Base-by-base conservation (phyloP, 495 filamentous ascomycete species). In the Hypomontagnella monticulosa region DNA sequence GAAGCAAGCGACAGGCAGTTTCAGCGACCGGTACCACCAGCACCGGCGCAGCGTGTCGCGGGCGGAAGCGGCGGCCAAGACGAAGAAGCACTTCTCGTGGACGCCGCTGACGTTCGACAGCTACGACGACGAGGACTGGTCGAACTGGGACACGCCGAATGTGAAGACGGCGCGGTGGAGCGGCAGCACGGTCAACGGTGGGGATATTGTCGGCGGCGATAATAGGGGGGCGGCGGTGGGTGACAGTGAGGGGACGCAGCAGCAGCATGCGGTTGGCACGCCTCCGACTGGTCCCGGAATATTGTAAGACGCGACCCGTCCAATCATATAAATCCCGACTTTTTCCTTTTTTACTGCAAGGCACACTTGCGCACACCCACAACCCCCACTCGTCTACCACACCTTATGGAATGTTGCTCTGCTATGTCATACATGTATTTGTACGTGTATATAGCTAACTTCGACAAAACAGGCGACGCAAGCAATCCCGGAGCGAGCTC, bases 91-190 rank as follows among this genome's bases (percentile, higher is more conserved):
- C 32, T 80, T 77, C 67, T 81, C 80, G 10, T 84, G 76, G 76
- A 81, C 78, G 16, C 80, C 79, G 0, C 67, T 82, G 49, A 78
- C 79, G 9, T 71, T 77, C 18, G 79, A 84, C 61, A 73, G 73
- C 54, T 83, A 86, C 47, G 83, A 87, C 70, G 89, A 91, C 47
- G 88, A 89, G 58, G 85, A 86, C 71, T 93, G 89, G 89, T 86
- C 86, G 43, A 84, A 84, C 66, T 92, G 89, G 89, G 88, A 92
- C 66, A 82, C 81, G 5, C 83, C 87, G 42, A 74, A 81, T 19
- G 76, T 72, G 47, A 73, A 73, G 52, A 78, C 79, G 4, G 69
- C 81, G 18, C 75, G 79, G 57, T 83, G 80, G 80, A 85, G 81
- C 52, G 78, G 80, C 12, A 82, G 79, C 27, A 81, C 79, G 12